Conservation (phyloP, 768 basidiomycete genomes). For the Lepiota venenata region DNA sequence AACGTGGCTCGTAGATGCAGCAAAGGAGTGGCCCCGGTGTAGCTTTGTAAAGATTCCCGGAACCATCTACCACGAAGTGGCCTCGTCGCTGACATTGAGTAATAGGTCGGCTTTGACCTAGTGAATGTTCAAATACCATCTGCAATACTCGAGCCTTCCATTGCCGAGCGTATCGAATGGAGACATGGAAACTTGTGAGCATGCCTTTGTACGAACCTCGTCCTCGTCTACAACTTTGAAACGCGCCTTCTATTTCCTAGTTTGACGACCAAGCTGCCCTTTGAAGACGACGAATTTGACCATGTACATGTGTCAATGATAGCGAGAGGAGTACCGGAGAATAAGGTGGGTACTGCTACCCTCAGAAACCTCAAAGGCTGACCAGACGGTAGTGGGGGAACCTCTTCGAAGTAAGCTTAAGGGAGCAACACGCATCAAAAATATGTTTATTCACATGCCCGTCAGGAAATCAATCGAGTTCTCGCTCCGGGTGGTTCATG, state of each 20-base stretch:
- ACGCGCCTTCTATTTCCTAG: conserved; percentile 29
- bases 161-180: conserved; percentile 65
- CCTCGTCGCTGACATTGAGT: not conserved
- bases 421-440: not conserved
- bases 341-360: conserved; percentile 45
- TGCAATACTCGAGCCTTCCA: conserved; percentile 42
- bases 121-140: conserved; percentile 70
- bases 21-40: conserved; percentile 65
- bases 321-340: conserved; percentile 69
- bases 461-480: conserved; percentile 69
- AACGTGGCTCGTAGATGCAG: conserved; percentile 70
- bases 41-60: conserved; percentile 48
- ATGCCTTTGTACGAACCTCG: not conserved
- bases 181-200: conserved; percentile 74
- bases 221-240: not conserved
- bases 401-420: conserved; percentile 54
- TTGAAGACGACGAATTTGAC: conserved; percentile 82
- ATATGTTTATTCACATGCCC: not conserved
- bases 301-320: conserved; percentile 71
- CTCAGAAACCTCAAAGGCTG: conserved; percentile 8
- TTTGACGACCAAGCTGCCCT: conserved; percentile 72
- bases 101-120: conserved; percentile 75
- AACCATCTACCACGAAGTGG: not conserved
- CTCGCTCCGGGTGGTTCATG: conserved; percentile 67
- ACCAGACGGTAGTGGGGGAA: conserved; percentile 53